Conservation (phyloP, 1,284 basidiomycete species). For the Trichosporon coremiiforme region DNA sequence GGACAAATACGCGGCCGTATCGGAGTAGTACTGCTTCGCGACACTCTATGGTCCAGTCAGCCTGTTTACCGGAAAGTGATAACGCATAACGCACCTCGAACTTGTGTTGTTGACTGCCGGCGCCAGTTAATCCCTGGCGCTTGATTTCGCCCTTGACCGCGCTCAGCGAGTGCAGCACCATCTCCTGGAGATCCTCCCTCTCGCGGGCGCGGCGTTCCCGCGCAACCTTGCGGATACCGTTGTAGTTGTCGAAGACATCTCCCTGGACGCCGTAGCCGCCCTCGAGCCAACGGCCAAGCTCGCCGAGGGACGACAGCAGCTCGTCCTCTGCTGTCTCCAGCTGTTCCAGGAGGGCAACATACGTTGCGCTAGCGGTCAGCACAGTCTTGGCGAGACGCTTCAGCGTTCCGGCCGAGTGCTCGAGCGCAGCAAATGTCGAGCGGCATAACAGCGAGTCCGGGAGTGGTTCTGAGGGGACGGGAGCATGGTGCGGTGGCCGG, state of each 20-base stretch:
- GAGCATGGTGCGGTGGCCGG: conserved; percentile 8
- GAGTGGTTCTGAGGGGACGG: conserved; percentile 44
- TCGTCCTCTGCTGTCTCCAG: conserved; percentile 53
- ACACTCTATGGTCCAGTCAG: conserved; percentile 36
- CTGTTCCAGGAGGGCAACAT: conserved; percentile 46
- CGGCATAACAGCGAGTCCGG: conserved; percentile 52
- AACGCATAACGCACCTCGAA: conserved; percentile 48
- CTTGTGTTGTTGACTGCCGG: conserved; percentile 40
- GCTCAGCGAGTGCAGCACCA: conserved; percentile 44
- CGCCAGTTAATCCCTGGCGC: conserved; percentile 47
- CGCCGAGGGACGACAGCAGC: conserved; percentile 44
- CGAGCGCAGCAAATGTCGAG: conserved; percentile 51
- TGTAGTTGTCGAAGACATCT: conserved; percentile 38
- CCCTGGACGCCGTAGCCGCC: conserved; percentile 42
- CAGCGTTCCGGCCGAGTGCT: conserved; percentile 47
- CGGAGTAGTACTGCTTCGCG: conserved; percentile 52
- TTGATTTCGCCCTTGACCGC: conserved; percentile 52
- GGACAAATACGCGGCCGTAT: conserved; percentile 46
- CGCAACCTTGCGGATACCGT: conserved; percentile 42
- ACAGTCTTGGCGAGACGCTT: conserved; percentile 50
- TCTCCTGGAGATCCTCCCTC: conserved; percentile 45
- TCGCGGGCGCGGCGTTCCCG: conserved; percentile 42
- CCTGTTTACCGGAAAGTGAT: neutral
- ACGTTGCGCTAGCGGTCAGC: conserved; percentile 37
- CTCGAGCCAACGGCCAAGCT: conserved; percentile 49